A percentile compares a stretch with the other conserved stretches of the same genome.
Evolutionary conservation across 306 rosid species (phyloP).

Genomic region (Cucurbita moschata): DNA sequence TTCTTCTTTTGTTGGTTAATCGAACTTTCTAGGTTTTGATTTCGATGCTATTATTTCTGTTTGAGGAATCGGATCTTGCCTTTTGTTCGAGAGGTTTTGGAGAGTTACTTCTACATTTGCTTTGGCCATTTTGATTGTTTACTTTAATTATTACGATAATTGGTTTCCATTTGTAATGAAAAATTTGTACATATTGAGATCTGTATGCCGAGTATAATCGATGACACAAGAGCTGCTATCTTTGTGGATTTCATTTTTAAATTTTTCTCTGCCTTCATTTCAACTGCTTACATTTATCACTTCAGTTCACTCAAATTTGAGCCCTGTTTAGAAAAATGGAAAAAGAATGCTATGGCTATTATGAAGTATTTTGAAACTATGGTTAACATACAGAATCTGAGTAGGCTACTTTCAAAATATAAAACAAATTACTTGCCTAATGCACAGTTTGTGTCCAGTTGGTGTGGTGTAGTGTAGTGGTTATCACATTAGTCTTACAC

Average conservation of each 20-base stretch:
- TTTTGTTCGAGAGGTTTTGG: background rate
- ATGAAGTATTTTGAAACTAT: background rate
- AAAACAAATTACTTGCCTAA: background rate
- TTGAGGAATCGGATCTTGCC: background rate
- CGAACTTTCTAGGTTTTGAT: background rate
- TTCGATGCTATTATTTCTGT: background rate
- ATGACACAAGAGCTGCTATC: background rate
- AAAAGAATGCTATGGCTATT: background rate
- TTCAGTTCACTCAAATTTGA: background rate
- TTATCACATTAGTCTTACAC: conserved; percentile 95
- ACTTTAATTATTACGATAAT: background rate
- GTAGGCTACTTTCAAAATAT: background rate
- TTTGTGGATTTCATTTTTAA: background rate
- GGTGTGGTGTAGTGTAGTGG: conserved; percentile 94
- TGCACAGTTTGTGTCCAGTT: too few species aligned
- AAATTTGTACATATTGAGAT: background rate
- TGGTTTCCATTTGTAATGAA: background rate
- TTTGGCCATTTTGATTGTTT: background rate
- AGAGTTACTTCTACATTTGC: background rate
- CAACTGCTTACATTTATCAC: background rate
- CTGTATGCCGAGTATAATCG: background rate
- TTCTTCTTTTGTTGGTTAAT: background rate
- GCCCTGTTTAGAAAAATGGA: background rate
- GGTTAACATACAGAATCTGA: background rate
- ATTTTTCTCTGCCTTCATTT: background rate